These are phyloP conservation scores for Podospora anserina DNA, from an alignment of 495 filamentous ascomycete species.

Conservation along the genomic window DNA sequence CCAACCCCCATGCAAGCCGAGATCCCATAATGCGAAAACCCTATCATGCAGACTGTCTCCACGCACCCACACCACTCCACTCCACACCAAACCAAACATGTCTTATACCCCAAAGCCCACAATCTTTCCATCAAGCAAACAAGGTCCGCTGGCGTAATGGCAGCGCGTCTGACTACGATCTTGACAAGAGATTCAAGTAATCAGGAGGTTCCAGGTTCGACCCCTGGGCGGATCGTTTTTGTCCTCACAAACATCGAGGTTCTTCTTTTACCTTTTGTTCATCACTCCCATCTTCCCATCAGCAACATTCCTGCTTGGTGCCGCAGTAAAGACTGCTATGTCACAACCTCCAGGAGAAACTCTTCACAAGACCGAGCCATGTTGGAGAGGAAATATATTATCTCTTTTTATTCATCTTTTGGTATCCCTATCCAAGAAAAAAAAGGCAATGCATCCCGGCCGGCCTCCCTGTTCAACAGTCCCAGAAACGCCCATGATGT, in stretches of 20 bases:
- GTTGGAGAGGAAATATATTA: not conserved
- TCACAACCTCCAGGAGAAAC: not conserved
- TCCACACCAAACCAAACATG: not conserved
- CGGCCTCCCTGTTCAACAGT: not conserved
- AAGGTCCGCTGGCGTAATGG: constrained; percentile 15
- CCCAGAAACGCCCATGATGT: not conserved
- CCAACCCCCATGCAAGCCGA: not conserved
- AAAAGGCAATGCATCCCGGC: not conserved
- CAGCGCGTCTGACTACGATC: constrained; percentile 14
- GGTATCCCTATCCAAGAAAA: not conserved
- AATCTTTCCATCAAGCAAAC: not conserved
- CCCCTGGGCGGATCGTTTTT: constrained; percentile 14
- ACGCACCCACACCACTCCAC: not conserved
- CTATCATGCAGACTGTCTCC: not conserved
- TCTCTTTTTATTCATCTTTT: not conserved
- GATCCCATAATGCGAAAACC: not conserved
- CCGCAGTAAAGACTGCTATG: no score
- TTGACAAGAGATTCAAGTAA: not conserved
- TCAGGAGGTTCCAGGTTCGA: constrained; percentile 15
- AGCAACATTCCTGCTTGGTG: not conserved
- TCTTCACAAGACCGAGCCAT: not conserved
- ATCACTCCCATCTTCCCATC: not conserved
- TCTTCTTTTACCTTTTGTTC: not conserved
- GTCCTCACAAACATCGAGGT: no score
- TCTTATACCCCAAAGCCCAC: not conserved